Evolutionary conservation across 257 asterid species (phyloP).

Genomic region (Gardenia jasminoides): DNA sequence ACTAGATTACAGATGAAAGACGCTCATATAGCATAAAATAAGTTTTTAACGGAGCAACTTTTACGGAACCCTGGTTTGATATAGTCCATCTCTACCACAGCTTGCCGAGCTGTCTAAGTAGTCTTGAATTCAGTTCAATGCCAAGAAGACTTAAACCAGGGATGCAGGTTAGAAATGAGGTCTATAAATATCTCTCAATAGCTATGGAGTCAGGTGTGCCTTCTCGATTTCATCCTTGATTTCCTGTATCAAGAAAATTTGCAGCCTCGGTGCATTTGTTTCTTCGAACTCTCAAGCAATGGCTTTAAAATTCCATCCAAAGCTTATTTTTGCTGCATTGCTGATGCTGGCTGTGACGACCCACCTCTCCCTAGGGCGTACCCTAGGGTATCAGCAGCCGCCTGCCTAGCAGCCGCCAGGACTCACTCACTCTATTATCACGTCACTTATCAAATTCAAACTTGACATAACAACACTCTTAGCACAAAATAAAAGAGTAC

Average conservation of each 20-base stretch:
- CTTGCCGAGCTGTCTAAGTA: neutral
- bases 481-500: too few relatives aligned
- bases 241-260: neutral
- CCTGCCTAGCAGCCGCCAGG: too few relatives aligned
- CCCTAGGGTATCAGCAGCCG: too few relatives aligned
- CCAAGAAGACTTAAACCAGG: neutral
- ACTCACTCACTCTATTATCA: too few relatives aligned
- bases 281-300: neutral
- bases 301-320: neutral
- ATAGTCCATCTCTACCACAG: neutral
- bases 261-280: neutral
- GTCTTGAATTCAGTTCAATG: neutral
- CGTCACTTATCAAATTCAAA: too few relatives aligned
- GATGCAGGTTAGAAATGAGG: neutral
- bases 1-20: neutral
- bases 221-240: neutral
- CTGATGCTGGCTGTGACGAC: too few relatives aligned
- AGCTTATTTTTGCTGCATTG: neutral
- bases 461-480: too few relatives aligned
- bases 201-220: neutral
- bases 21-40: neutral
- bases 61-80: neutral
- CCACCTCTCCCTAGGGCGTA: too few relatives aligned
- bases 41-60: neutral
- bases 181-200: neutral